phyloP scores from a whole-genome alignment of 371 early-diverging fungal species.

The Mortierella sp. region DNA sequence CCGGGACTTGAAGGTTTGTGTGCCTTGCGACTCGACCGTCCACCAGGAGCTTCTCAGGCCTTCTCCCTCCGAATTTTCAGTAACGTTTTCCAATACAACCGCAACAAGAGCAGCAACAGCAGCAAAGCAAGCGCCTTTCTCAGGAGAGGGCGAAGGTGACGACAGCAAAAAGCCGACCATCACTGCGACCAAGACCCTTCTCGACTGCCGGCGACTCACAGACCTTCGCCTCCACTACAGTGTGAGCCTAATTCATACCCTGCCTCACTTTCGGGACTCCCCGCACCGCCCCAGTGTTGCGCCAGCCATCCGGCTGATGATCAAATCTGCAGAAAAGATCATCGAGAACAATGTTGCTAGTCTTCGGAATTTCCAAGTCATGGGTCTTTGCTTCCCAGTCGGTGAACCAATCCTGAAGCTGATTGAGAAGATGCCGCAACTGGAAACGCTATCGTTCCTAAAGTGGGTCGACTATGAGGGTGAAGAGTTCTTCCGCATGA shows the following conservation, averaged over 20 bases:
- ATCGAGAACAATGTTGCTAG: neutral
- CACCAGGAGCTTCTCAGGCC: neutral
- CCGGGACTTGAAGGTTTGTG: neutral
- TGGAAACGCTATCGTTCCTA: neutral
- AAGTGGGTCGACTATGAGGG: neutral
- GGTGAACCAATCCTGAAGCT: neutral
- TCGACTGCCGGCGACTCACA: neutral
- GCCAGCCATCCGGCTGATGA: neutral
- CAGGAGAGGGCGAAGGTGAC: neutral
- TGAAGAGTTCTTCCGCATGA: neutral
- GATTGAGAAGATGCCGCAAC: neutral
- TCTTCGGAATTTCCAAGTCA: neutral
- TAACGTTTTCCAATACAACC: neutral
- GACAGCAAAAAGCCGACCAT: neutral
- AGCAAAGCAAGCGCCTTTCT: no score
- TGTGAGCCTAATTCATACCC: neutral
- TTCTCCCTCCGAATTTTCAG: neutral
- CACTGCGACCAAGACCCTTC: slow-evolving; percentile 3
- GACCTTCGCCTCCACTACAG: neutral
- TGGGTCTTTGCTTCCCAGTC: slow-evolving; percentile 1
- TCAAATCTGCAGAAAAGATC: slow-evolving; percentile 4
- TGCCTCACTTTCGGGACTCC: neutral
- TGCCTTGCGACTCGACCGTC: neutral
- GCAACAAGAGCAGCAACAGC: neutral
- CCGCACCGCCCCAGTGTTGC: neutral